Evolutionary conservation across 2,329 filamentous ascomycete genomes (phyloP).

Genomic region (Shiraia bambusicola): DNA sequence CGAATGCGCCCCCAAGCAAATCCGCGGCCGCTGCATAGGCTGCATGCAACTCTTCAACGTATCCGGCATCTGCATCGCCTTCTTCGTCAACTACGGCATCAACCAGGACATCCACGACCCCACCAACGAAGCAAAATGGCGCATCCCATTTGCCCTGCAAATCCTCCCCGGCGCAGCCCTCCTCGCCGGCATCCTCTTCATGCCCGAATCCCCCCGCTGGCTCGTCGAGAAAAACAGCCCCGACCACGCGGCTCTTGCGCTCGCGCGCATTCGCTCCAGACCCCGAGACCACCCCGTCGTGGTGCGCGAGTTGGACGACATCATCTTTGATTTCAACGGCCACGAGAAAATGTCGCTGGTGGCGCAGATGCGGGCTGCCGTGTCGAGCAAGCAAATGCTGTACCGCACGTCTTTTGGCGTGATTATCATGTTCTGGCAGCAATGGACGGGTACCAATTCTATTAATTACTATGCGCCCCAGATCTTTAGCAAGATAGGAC

Average conservation of each 20-base stretch:
- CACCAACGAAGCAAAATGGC: slow-evolving; percentile 53
- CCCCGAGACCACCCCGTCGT: slow-evolving; percentile 40
- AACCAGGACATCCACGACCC: slow-evolving; percentile 45
- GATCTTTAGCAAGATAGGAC: slow-evolving; percentile 48
- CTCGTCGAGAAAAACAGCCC: slow-evolving; percentile 55
- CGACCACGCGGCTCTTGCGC: slow-evolving; percentile 47
- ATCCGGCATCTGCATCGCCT: slow-evolving; percentile 52
- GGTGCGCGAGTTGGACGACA: slow-evolving; percentile 46
- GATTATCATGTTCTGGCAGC: slow-evolving; percentile 49
- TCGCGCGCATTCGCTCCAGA: slow-evolving; percentile 44
- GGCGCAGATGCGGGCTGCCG: slow-evolving; percentile 43
- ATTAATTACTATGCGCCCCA: slow-evolving; percentile 50
- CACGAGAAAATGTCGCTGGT: slow-evolving; percentile 46
- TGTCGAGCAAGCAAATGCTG: slow-evolving; percentile 42
- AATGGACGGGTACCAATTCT: slow-evolving; percentile 41
- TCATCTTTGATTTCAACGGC: slow-evolving; percentile 46
- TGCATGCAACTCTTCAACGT: slow-evolving; percentile 47
- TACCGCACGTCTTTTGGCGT: slow-evolving; percentile 48
- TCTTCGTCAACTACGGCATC: slow-evolving; percentile 58
- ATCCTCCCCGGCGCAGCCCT: slow-evolving; percentile 56
- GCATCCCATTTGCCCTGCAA: slow-evolving; percentile 55
- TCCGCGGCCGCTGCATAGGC: slow-evolving; percentile 42
- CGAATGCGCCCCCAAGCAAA: slow-evolving; percentile 49
- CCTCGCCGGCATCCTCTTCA: slow-evolving; percentile 52
- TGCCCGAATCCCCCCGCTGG: slow-evolving; percentile 57